Evolutionary conservation across 2,329 filamentous ascomycete genomes (phyloP).

Genomic region (Epichloe coenophiala): DNA sequence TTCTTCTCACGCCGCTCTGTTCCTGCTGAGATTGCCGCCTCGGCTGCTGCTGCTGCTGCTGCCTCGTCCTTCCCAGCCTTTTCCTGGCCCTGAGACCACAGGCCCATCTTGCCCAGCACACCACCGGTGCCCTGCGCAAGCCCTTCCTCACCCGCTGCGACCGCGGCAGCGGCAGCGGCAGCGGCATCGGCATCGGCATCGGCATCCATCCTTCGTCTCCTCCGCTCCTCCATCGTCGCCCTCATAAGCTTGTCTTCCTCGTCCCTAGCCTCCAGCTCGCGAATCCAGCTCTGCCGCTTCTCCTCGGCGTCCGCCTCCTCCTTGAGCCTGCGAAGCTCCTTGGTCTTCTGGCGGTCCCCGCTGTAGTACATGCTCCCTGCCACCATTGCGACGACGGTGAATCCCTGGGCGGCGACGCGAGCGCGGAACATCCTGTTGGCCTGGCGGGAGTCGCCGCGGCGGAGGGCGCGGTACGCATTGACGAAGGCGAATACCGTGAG

Average conservation of each 20-base stretch:
- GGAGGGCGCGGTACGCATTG: slow-evolving; percentile 76
- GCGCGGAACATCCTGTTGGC: slow-evolving; percentile 96
- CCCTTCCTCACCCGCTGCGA: slow-evolving; percentile 6
- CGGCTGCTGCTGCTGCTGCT: slow-evolving; percentile 13
- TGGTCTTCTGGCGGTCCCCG: slow-evolving; percentile 65
- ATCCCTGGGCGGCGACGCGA: slow-evolving; percentile 84
- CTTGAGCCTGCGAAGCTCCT: slow-evolving; percentile 63
- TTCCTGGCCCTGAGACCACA: slow-evolving; percentile 22
- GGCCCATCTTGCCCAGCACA: slow-evolving; percentile 23
- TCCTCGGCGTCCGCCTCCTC: slow-evolving; percentile 68
- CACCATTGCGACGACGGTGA: slow-evolving; percentile 81
- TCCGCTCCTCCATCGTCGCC: slow-evolving; percentile 38
- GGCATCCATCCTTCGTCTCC: slow-evolving; percentile 12
- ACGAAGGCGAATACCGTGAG: slow-evolving; percentile 77
- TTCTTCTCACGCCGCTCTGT: slow-evolving; percentile 11
- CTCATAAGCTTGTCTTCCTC: slow-evolving; percentile 59
- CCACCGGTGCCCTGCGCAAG: slow-evolving; percentile 15
- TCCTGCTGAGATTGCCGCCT: slow-evolving; percentile 7
- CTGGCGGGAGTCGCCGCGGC: slow-evolving; percentile 67
- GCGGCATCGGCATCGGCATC: background rate
- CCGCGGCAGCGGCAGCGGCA: slow-evolving; percentile 2
- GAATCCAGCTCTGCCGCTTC: slow-evolving; percentile 79
- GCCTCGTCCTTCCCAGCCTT: slow-evolving; percentile 12
- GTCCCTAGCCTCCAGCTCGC: slow-evolving; percentile 80
- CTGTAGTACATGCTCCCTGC: slow-evolving; percentile 83